Base-by-base conservation (phyloP, 2,329 filamentous ascomycete species). In the Fusarium clavum region DNA sequence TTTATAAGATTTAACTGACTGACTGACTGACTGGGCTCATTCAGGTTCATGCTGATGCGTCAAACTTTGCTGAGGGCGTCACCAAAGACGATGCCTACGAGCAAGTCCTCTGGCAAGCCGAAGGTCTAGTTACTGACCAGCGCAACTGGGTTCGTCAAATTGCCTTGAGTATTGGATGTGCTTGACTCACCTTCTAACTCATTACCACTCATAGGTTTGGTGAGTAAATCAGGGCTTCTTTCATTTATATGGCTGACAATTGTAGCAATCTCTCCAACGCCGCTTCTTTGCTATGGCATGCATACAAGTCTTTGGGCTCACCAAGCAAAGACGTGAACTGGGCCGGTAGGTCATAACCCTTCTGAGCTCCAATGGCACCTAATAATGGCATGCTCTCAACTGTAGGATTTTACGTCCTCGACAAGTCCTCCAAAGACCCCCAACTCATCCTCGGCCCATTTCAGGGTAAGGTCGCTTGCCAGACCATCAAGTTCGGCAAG, bases 401-500 rank as follows among this genome's bases (percentile, higher is more conserved):
- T 57, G 54, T 67, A 90, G 92, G 92, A 25, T 95, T 94, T 83
- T 94, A 94, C 81, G 88, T 90, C 16, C 80, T 90, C 45, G 88
- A 93, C 76, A 81, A 84, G 8, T 76, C 79, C 34, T 75, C 77
- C 11, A 61, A 79, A 46, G 72, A 79, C 9, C 76, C 79, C 11
- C 88, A 89, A 73, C 86, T 95, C 47, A 91, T 94, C 70, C 87
- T 95, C 2, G 92, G 91, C 0, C 92, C 92, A 1, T 95, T 95
- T 79, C 91, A 94, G 72, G 92, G 92, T 69, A 92, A 94, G 76
- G 88, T 91, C 5, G 93, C 93, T 11, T 96, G 93, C 77, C 92
- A 96, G 79, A 90, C 86, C 18, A 95, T 96, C 73, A 81, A 83
- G 8, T 92, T 94, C 67, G 89, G 90, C 11, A 85, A 87, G 44